Evolutionary conservation across 352 stramenopile genomes (phyloP), one percentile per base, ranked within the genome.

Genomic region (Phytophthora pinifolia): DNA sequence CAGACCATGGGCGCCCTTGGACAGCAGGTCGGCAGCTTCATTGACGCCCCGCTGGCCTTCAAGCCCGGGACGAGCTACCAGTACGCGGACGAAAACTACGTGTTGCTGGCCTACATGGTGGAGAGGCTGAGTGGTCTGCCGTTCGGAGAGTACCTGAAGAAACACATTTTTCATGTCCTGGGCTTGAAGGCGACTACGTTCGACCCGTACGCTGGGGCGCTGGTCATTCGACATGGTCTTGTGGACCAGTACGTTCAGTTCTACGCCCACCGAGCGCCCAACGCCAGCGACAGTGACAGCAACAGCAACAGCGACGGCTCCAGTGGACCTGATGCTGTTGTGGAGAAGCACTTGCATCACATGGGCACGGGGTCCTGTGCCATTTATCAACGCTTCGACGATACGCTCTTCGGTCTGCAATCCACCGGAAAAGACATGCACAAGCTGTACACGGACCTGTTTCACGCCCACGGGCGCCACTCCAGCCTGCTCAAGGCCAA

Each of bases 371-470:
- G 78, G 9, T 79, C 76, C 3, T 88, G 78, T 39, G 60, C 59
- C 2, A 62, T 77, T 30, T 78, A 76, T 59, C 35, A 78, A 54
- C 46, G 67, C 55, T 41, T 73, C 33, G 27, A 67, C 57, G 50
- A 63, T 18, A 74, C 54, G 41, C 71, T 73, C 1, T 56, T 74
- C 9, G 78, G 78, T 0, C 35, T 88, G 3, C 61, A 73, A 25
- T 83, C 73, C 14, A 85, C 73, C 1, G 54, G 55, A 8, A 73
- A 80, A 13, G 78, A 86, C 39, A 86, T 86, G 73, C 73, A 86
- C 44, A 67, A 64, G 32, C 63, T 81, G 43, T 88, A 83, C 54
- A 60, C 67, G n/a, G 78, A 88, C 38, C 61, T 88, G 3, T 86
- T 88, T 20, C 58, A 77, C 27, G 50, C 65, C 6, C 65, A 56